Conservation (phyloP, 768 basidiomycete genomes). For the Artomyces pyxidatus region DNA sequence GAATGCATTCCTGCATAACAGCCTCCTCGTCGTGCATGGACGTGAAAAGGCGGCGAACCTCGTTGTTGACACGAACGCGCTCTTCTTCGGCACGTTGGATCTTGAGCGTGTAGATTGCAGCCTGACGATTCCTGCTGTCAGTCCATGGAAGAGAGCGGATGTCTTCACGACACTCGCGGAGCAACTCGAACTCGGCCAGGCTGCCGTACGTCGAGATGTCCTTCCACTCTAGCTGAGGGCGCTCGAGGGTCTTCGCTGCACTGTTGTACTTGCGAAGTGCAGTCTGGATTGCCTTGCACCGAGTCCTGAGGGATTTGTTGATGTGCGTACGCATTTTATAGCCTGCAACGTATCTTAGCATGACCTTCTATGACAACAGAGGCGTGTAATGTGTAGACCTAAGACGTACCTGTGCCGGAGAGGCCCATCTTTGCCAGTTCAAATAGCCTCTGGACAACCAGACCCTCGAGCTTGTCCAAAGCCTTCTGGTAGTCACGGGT, state of each 20-base stretch:
- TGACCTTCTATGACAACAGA: no score
- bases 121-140: background rate
- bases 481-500: background rate
- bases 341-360: background rate
- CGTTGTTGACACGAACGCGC: background rate
- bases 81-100: background rate
- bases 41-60: background rate
- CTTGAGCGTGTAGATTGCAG: background rate
- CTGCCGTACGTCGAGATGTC: background rate
- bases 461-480: background rate
- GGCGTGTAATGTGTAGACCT: background rate
- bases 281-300: background rate
- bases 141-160: background rate
- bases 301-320: background rate
- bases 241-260: background rate
- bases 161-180: background rate
- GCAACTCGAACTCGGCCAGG: background rate
- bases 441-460: background rate
- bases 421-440: background rate
- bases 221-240: background rate
- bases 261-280: background rate
- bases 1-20: no score
- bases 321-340: slow-evolving; percentile 3
- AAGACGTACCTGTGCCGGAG: background rate
- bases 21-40: background rate